A percentile compares a stretch with the other conserved stretches of the same genome.
Conservation (phyloP, 345 rosid genomes). For the Gossypium turneri region DNA sequence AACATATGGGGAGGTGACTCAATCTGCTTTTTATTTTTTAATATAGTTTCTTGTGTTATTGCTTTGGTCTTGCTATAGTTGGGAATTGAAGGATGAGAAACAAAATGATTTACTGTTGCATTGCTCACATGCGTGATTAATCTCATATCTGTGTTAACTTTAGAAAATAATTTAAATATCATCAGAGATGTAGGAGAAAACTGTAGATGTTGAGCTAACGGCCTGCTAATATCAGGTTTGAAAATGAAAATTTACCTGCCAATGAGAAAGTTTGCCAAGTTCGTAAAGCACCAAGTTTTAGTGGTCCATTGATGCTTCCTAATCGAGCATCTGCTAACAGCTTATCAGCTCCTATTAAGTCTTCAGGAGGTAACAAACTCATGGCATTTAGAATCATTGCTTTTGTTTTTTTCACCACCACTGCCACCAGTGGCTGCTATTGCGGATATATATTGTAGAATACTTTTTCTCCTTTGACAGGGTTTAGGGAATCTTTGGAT, state of each 20-base stretch:
- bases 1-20: not conserved
- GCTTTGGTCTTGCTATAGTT: not conserved
- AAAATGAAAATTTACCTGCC: slow-evolving; percentile 48
- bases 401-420: not conserved
- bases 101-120: not conserved
- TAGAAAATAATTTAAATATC: not conserved
- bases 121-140: not conserved
- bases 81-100: slow-evolving; percentile 2
- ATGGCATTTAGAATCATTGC: slow-evolving; percentile 4
- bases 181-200: not conserved
- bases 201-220: not conserved
- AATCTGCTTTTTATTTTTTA: not conserved
- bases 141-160: not conserved
- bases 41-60: not conserved
- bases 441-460: not conserved
- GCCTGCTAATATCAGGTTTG: slow-evolving; percentile 44
- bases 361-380: slow-evolving; percentile 69
- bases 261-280: slow-evolving; percentile 41
- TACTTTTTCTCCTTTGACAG: slow-evolving; percentile 36
- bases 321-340: slow-evolving; percentile 97
- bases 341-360: slow-evolving; percentile 92
- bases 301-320: slow-evolving; percentile 95
- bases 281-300: slow-evolving; percentile 81
- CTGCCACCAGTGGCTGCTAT: not conserved
- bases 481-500: slow-evolving; percentile 88